Base-by-base conservation (phyloP, 2,329 filamentous ascomycete species). In the Ceratocystis colombiana region DNA sequence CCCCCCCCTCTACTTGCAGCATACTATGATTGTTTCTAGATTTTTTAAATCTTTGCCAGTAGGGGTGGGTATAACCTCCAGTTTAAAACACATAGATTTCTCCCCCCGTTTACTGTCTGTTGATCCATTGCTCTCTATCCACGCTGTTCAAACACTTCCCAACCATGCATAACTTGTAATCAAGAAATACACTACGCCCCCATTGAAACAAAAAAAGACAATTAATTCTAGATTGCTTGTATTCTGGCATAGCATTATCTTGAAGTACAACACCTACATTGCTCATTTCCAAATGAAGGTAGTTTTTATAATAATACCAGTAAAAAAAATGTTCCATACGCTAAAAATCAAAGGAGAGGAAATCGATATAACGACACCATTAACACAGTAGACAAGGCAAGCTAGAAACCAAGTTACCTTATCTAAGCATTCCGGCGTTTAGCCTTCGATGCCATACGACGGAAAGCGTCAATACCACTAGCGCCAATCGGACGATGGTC, bases 401-500 rank as follows among this genome's bases (percentile, higher is more conserved):
- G 12, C 20, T n/a, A 28, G n/a, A 55, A 37, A 61, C 17, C 55
- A 59, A n/a, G 8, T 37, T 30, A 28, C 4, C 12, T n/a, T n/a
- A 17, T 59, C 55, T 59, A 59, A 3, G 28, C 72, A 76, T 83
- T 84, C 77, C 67, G 64, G 20, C 67, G 64, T 62, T 85, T 86
- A 69, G 79, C 79, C 75, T 84, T 86, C 71, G 84, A 80, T 8
- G 83, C 85, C 80, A 87, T 86, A 75, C 80, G 84, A 69, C 83
- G 79, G 76, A 87, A 87, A 0, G 84, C 84, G 70, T 86, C 84
- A 73, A 84, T 78, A 67, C 84, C 84, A 68, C 79, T 79, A n/a
- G 84, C 80, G 64, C 84, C 84, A 69, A 87, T 82, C 10, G 84
- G 84, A 53, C 82, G 78, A 69, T 82, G 82, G 5, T 78, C 75